Percentiles rank a stretch among this genome's conserved stretches.
Conservation (phyloP, 1,284 basidiomycete species). For the Neolentinus lepideus region DNA sequence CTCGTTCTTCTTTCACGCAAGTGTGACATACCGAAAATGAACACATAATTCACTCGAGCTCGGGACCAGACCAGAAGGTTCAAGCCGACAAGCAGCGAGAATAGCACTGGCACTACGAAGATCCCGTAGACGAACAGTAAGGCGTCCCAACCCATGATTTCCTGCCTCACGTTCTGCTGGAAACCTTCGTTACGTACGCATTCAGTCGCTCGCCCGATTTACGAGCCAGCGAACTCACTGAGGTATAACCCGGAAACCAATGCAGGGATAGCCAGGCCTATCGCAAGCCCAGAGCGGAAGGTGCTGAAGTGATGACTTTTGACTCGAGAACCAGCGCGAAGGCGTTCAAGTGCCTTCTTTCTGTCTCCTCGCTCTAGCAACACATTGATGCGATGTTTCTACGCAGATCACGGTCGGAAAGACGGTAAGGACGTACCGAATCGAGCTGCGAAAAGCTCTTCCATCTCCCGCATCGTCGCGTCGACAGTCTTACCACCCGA, state of each 20-base stretch:
- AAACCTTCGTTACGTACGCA: constrained; percentile 32
- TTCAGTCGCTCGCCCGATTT: neutral
- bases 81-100: constrained; percentile 73
- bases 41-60: constrained; percentile 81
- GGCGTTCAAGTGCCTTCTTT: constrained; percentile 68
- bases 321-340: constrained; percentile 49
- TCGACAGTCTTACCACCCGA: constrained; percentile 54
- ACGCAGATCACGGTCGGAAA: neutral
- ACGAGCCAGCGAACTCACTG: constrained; percentile 36
- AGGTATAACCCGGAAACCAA: constrained; percentile 61
- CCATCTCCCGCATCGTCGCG: constrained; percentile 66
- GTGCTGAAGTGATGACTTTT: constrained; percentile 74
- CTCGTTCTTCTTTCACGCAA: neutral
- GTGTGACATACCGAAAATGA: constrained; percentile 69
- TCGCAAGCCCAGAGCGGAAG: constrained; percentile 67
- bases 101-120: constrained; percentile 70
- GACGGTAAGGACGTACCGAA: constrained; percentile 52
- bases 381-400: neutral
- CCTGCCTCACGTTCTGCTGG: constrained; percentile 44
- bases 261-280: constrained; percentile 80
- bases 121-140: constrained; percentile 81
- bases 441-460: constrained; percentile 62
- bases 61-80: constrained; percentile 78
- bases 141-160: constrained; percentile 66
- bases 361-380: constrained; percentile 70